These are phyloP conservation scores for Mortierella antarctica DNA, from an alignment of 192 early-diverging fungal genomes.

Conservation along the genomic window DNA sequence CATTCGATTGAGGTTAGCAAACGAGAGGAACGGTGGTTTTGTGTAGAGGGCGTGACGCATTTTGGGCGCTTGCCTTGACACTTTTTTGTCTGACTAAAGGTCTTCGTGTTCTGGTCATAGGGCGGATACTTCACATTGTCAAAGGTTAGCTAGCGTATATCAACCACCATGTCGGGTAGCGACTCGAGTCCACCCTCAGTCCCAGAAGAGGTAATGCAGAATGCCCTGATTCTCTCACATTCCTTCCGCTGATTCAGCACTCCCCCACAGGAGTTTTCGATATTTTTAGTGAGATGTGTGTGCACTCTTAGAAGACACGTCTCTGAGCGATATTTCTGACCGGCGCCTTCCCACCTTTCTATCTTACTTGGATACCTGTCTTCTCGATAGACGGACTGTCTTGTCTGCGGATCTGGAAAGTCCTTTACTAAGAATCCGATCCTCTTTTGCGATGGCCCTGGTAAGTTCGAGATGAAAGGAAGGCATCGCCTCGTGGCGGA, in stretches of 20 bases:
- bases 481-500: background rate
- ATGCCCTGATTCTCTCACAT: background rate
- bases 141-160: too few relatives aligned
- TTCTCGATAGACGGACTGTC: slow-evolving; percentile 49
- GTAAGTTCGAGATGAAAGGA: slow-evolving; percentile 14
- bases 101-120: background rate
- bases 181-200: slow-evolving; percentile 38
- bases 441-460: slow-evolving; percentile 63
- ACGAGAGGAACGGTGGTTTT: too few relatives aligned
- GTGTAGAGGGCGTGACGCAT: too few relatives aligned
- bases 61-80: too few relatives aligned
- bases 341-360: background rate
- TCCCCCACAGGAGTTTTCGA: too few relatives aligned
- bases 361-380: background rate
- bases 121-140: background rate
- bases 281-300: too few relatives aligned
- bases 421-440: slow-evolving; percentile 57
- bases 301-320: too few relatives aligned
- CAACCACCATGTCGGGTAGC: slow-evolving; percentile 32
- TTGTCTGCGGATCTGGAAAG: slow-evolving; percentile 58
- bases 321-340: too few relatives aligned
- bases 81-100: too few relatives aligned
- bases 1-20: too few relatives aligned
- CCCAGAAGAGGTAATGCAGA: slow-evolving; percentile 36
- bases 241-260: too few relatives aligned